phyloP scores from a whole-genome alignment of 306 rosid genomes.

The apple (Malus domestica) region ASM211411v1 NC_041792.1:31005407-31005906 shows the following conservation, averaged over 20 bases:
- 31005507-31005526: slow-evolving; percentile 75
- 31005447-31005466: slow-evolving; percentile 80
- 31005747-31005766: slow-evolving; percentile 14
- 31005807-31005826: slow-evolving; percentile 30
- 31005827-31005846: slow-evolving; percentile 38
- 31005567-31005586: slow-evolving; percentile 41
- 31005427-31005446: slow-evolving; percentile 78
- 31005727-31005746: slow-evolving; percentile 44
- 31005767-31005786: slow-evolving; percentile 16
- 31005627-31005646: slow-evolving; percentile 79
- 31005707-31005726: slow-evolving; percentile 56
- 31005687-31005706: slow-evolving; percentile 64
- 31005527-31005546: slow-evolving; percentile 60
- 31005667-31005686: slow-evolving; percentile 33
- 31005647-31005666: slow-evolving; percentile 65
- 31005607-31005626: slow-evolving; percentile 67
- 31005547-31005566: slow-evolving; percentile 60
- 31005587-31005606: slow-evolving; percentile 39
- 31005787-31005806: slow-evolving; percentile 34
- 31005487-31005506: slow-evolving; percentile 65
- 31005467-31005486: slow-evolving; percentile 69
- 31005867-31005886: slow-evolving; percentile 38
- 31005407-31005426: slow-evolving; percentile 74
- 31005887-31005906: slow-evolving; percentile 18
- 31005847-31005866: slow-evolving; percentile 48